A percentile compares a stretch with the other conserved stretches of the same genome.
These are phyloP conservation scores for Irineochytrium annulatum DNA, from an alignment of 192 early-diverging fungal genomes.

Conservation along the genomic window DNA sequence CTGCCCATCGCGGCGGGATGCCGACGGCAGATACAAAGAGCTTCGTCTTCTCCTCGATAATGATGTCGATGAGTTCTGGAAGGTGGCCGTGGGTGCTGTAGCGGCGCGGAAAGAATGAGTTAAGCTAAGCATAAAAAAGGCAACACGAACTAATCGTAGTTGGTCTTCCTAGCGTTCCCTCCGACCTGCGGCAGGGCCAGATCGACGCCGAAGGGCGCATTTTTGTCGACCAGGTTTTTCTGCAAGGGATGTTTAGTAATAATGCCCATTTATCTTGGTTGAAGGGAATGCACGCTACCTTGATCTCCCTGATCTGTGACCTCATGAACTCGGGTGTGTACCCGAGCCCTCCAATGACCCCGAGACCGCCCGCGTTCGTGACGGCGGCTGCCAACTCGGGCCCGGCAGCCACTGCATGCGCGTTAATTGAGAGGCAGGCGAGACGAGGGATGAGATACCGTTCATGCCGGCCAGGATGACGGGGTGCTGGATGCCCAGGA, in stretches of 20 bases:
- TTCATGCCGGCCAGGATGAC: conserved; percentile 43
- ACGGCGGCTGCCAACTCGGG: conserved; percentile 39
- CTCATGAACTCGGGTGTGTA: conserved; percentile 36
- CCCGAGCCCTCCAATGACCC: conserved; percentile 39
- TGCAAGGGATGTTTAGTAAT: conserved; percentile 2
- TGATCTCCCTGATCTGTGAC: conserved; percentile 27
- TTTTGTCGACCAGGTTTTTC: conserved; percentile 22
- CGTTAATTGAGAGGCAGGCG: too few relatives aligned
- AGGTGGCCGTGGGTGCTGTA: conserved; percentile 38
- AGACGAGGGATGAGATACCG: too few relatives aligned
- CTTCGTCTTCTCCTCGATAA: conserved; percentile 34
- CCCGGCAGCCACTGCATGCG: conserved; percentile 34
- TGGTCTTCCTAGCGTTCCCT: conserved; percentile 40
- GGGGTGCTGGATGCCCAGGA: conserved; percentile 40
- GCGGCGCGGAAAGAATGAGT: neutral
- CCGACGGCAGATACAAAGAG: conserved; percentile 46
- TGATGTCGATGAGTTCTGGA: conserved; percentile 46
- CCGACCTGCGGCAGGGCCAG: conserved; percentile 43
- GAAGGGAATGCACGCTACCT: conserved; percentile 5
- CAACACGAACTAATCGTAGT: conserved; percentile 37
- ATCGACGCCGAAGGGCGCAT: conserved; percentile 43
- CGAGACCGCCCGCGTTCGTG: conserved; percentile 43
- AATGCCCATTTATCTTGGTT: neutral
- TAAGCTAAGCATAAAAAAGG: neutral
- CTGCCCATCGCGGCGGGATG: conserved; percentile 42